Percentiles rank a stretch among this genome's conserved stretches.
phyloP scores from a whole-genome alignment of 2,329 filamentous ascomycete genomes.

The Thermoascus crustaceus region DNA sequence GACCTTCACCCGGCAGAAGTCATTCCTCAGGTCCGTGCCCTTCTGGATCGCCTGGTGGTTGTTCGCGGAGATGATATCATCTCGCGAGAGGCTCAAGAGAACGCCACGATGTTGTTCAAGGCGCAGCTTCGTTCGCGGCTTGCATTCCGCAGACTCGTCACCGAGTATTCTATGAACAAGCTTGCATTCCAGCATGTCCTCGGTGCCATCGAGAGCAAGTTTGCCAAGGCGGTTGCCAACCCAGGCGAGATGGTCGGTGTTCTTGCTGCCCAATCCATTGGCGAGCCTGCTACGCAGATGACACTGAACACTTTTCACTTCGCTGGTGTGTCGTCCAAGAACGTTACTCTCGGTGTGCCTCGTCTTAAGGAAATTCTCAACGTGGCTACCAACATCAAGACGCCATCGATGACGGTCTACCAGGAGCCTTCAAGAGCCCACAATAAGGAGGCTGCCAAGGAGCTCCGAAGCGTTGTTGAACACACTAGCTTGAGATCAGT shows the following conservation, averaged over 20 bases:
- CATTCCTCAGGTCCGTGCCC: conserved; percentile 65
- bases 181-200: conserved; percentile 87
- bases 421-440: conserved; percentile 54
- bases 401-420: conserved; percentile 91
- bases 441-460: conserved; percentile 73
- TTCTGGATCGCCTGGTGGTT: conserved; percentile 71
- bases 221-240: conserved; percentile 74
- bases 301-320: conserved; percentile 99
- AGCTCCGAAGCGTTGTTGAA: conserved; percentile 79
- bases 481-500: conserved; percentile 90
- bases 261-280: conserved; percentile 93
- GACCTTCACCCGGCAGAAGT: conserved; percentile 84
- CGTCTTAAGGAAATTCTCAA: conserved; percentile 99
- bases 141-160: conserved; percentile 86
- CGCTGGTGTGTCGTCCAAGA: conserved; percentile 98
- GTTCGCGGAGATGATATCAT: conserved; percentile 78
- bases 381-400: conserved; percentile 96
- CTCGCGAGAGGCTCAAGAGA: conserved; percentile 77
- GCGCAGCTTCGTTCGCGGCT: conserved; percentile 80
- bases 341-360: conserved; percentile 96
- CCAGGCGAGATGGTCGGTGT: conserved; percentile 99
- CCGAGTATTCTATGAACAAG: conserved; percentile 77
- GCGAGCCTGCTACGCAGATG: conserved; percentile 98
- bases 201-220: conserved; percentile 82
- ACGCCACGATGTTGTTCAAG: conserved; percentile 87